Conservation (phyloP, 495 filamentous ascomycete genomes). For the Neurospora sublineolata region DNA sequence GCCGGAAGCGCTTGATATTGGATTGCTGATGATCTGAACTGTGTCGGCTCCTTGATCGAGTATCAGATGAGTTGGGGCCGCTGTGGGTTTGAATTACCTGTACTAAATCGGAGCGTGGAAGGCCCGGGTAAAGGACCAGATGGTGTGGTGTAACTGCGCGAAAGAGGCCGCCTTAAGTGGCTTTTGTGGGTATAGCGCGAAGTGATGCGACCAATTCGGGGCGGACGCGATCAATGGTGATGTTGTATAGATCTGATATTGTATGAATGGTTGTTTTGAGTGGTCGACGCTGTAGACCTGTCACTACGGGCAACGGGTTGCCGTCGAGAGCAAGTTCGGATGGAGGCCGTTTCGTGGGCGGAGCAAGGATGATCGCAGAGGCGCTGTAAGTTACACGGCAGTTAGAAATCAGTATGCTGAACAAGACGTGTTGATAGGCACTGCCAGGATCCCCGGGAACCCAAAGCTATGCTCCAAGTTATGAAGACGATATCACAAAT, state of each 20-base stretch:
- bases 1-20: not conserved
- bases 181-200: not conserved
- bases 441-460: not conserved
- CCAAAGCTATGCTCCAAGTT: not conserved
- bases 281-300: not conserved
- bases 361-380: conserved; percentile 9
- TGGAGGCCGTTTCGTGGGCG: conserved; percentile 3
- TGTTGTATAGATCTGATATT: not conserved
- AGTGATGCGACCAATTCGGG: not conserved
- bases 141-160: not conserved
- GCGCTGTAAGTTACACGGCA: conserved; percentile 11
- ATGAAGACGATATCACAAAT: not conserved
- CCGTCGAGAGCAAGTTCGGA: conserved; percentile 1
- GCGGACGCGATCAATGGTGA: not conserved
- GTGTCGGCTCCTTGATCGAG: not conserved
- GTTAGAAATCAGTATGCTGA: conserved; percentile 9
- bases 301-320: not conserved
- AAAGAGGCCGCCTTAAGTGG: not conserved
- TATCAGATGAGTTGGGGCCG: not conserved
- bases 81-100: not conserved
- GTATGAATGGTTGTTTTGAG: not conserved
- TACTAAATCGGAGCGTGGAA: not conserved
- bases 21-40: not conserved
- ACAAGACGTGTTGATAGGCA: not conserved
- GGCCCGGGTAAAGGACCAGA: not conserved